phyloP scores from a whole-genome alignment of 1,284 basidiomycete genomes.

The Rhodotorula sp. region DNA sequence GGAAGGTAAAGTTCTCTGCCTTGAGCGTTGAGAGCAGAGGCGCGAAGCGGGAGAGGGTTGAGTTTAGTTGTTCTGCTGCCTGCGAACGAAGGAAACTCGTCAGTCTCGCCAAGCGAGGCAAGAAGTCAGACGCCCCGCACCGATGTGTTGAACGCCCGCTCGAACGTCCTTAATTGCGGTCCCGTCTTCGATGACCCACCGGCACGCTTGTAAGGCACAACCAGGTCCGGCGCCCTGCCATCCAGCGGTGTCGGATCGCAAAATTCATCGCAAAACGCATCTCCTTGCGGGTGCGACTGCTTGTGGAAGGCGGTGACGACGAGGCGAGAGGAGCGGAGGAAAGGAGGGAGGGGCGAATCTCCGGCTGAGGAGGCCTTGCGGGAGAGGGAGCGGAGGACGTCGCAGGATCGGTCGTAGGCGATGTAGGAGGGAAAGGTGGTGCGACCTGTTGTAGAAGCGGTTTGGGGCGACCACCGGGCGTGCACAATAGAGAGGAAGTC shows the following conservation, averaged over 20 bases:
- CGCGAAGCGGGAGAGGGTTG: constrained; percentile 14
- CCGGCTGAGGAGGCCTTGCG: neutral
- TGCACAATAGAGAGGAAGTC: constrained; percentile 15
- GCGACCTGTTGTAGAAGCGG: neutral
- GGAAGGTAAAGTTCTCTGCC: constrained; percentile 23
- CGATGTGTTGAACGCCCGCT: constrained; percentile 31
- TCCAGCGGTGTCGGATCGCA: constrained; percentile 31
- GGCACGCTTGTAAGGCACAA: constrained; percentile 9
- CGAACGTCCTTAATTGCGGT: constrained; percentile 5
- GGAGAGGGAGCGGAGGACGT: constrained; percentile 13
- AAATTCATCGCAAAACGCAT: constrained; percentile 18
- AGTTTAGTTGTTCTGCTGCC: constrained; percentile 37
- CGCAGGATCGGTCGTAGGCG: constrained; percentile 33
- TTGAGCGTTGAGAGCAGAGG: constrained; percentile 11
- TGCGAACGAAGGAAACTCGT: neutral
- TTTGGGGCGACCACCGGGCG: neutral
- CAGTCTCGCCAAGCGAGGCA: no score
- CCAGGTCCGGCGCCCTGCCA: constrained; percentile 17
- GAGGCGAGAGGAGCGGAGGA: constrained; percentile 13
- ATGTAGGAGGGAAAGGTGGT: constrained; percentile 20
- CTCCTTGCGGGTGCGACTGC: constrained; percentile 4
- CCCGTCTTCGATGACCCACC: neutral
- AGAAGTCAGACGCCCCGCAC: neutral
- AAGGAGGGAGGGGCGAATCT: neutral
- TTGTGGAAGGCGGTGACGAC: constrained; percentile 30